A percentile compares a stretch with the other conserved stretches of the same genome.
These are phyloP conservation scores for Barnettozyma sp. DNA, from an alignment of 805 yeast species.

Conservation along the genomic window DNA sequence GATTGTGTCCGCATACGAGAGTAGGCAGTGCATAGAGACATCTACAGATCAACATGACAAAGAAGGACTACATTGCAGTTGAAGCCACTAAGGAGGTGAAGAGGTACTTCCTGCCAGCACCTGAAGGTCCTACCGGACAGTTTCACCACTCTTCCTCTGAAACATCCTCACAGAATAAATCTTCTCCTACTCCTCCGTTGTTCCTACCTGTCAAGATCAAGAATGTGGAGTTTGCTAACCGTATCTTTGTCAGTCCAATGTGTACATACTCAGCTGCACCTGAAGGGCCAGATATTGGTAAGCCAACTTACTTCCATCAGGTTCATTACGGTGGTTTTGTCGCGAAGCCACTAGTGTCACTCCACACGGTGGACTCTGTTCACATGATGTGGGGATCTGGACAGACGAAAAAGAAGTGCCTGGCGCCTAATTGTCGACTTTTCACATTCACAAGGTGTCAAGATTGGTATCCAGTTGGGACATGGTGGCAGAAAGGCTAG, in stretches of 20 bases:
- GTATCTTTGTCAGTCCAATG: constrained; percentile 54
- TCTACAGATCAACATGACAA: no score
- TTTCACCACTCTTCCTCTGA: neutral
- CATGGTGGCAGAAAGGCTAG: constrained; percentile 50
- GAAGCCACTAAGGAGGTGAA: constrained; percentile 3
- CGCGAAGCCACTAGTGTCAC: constrained; percentile 40
- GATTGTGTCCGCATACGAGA: neutral
- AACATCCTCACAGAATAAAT: no score
- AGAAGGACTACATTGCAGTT: constrained; percentile 3
- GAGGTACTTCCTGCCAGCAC: constrained; percentile 8
- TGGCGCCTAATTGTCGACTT: constrained; percentile 36
- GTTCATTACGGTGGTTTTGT: constrained; percentile 42
- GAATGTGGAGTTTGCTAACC: constrained; percentile 32
- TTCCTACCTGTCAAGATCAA: constrained; percentile 20
- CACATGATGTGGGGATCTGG: constrained; percentile 45
- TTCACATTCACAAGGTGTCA: constrained; percentile 38
- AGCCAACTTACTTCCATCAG: constrained; percentile 40
- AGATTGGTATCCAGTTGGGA: constrained; percentile 46
- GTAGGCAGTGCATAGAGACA: neutral
- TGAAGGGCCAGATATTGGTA: constrained; percentile 27
- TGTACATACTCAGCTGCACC: constrained; percentile 40
- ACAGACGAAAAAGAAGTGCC: constrained; percentile 40
- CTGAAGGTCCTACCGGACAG: constrained; percentile 4
- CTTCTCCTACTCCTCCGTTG: constrained; percentile 19
- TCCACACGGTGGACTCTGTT: constrained; percentile 36